A percentile compares a stretch with the other conserved stretches of the same genome.
phyloP scores from a whole-genome alignment of 2,329 filamentous ascomycete species.

The Beauveria caledonica region DNA sequence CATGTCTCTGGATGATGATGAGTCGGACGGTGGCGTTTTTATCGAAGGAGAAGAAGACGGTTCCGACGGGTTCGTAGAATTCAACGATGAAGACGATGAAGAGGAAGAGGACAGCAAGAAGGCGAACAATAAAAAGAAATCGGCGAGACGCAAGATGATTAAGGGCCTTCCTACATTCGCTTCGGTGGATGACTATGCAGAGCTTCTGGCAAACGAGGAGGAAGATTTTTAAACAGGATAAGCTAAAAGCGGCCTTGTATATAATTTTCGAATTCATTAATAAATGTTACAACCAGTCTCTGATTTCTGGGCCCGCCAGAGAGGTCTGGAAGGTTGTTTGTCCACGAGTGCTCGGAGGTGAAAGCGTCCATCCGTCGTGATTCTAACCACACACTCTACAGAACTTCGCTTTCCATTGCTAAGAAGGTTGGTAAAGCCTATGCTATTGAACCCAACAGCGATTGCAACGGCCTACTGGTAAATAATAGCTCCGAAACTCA shows the following conservation, averaged over 20 bases:
- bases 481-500: not conserved
- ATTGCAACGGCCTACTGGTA: not conserved
- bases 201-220: conserved; percentile 66
- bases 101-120: conserved; percentile 34
- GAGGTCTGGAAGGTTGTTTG: too few species aligned
- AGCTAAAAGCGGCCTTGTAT: conserved; percentile 4
- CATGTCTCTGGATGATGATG: conserved; percentile 34
- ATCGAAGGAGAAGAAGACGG: conserved; percentile 35
- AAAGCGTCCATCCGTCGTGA: too few species aligned
- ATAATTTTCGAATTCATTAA: not conserved
- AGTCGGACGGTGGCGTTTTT: conserved; percentile 30
- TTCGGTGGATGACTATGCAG: conserved; percentile 87
- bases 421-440: not conserved
- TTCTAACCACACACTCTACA: not conserved
- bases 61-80: conserved; percentile 30
- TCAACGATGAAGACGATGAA: conserved; percentile 53
- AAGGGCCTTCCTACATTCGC: conserved; percentile 90
- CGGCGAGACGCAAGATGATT: conserved; percentile 69
- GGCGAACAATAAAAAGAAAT: conserved; percentile 26
- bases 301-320: too few species aligned
- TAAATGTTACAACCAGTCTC: not conserved
- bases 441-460: conserved; percentile 1
- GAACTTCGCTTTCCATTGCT: not conserved
- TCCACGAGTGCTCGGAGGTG: too few species aligned
- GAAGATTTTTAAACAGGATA: conserved; percentile 33